Percentiles rank a stretch among this genome's conserved stretches.
Conservation (phyloP, 2,329 filamentous ascomycete species). For the Aspergillus ustus region DNA sequence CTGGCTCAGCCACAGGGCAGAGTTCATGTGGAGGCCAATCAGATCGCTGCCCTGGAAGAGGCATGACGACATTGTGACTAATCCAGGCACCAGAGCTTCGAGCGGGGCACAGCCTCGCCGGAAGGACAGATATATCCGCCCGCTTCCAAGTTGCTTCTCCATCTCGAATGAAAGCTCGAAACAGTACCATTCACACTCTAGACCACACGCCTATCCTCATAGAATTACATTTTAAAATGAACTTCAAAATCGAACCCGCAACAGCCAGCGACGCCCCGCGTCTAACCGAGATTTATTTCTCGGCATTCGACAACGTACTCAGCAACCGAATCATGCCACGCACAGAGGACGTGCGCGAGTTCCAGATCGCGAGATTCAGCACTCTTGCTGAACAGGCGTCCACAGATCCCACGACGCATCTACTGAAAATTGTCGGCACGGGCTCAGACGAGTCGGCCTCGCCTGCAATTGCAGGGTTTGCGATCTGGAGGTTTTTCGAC, state of each 20-base stretch:
- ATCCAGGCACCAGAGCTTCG: background rate
- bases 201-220: background rate
- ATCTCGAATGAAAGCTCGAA: background rate
- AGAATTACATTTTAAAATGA: background rate
- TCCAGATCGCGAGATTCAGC: constrained; percentile 3
- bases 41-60: background rate
- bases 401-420: background rate
- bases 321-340: constrained; percentile 15
- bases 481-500: constrained; percentile 12
- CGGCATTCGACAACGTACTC: constrained; percentile 12
- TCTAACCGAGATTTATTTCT: constrained; percentile 8
- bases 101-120: background rate
- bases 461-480: constrained; percentile 13
- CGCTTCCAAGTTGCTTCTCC: background rate
- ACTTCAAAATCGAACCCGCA: constrained; percentile 10
- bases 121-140: background rate
- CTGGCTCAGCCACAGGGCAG: background rate
- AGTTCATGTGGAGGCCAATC: background rate
- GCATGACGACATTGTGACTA: background rate
- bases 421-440: constrained; percentile 12
- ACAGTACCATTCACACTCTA: background rate
- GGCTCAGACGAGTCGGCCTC: background rate
- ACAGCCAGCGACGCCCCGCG: background rate
- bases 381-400: background rate
- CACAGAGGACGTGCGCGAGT: constrained; percentile 13